Conservation (phyloP, 2,329 filamentous ascomycete species). For the Ophiostoma populinum region DNA sequence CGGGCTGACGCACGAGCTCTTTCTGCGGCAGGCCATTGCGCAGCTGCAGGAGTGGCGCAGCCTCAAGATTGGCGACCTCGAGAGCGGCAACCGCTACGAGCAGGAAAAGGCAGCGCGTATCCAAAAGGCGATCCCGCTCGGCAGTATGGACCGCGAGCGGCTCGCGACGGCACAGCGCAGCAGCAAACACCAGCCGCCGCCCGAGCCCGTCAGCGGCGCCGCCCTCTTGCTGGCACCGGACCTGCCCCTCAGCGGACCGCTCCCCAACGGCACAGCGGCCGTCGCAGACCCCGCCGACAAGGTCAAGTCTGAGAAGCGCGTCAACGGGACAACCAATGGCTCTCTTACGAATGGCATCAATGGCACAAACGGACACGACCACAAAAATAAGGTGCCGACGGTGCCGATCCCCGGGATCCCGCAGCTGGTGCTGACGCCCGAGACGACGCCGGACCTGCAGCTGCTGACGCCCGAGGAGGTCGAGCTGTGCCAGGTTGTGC, state of each 20-base stretch:
- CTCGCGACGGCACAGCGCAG: constrained; percentile 55
- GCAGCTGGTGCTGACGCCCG: constrained; percentile 51
- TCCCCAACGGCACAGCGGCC: constrained; percentile 35
- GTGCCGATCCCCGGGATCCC: constrained; percentile 43
- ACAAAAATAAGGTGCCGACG: constrained; percentile 31
- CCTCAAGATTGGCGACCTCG: constrained; percentile 67
- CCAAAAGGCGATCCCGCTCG: constrained; percentile 53
- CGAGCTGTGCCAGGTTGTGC: constrained; percentile 68
- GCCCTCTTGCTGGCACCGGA: constrained; percentile 65
- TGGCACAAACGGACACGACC: constrained; percentile 20
- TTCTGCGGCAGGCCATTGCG: constrained; percentile 71
- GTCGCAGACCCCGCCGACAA: constrained; percentile 11
- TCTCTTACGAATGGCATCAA: constrained; percentile 12
- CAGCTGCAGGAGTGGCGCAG: constrained; percentile 91
- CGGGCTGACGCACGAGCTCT: constrained; percentile 78
- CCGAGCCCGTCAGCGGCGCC: constrained; percentile 60
- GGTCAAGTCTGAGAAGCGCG: constrained; percentile 13
- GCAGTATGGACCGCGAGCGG: constrained; percentile 66
- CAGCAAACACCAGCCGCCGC: constrained; percentile 48
- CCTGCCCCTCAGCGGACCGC: constrained; percentile 21
- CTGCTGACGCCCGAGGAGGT: constrained; percentile 70
- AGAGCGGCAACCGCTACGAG: constrained; percentile 83
- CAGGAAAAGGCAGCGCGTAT: constrained; percentile 64
- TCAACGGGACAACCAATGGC: constrained; percentile 13
- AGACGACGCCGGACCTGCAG: constrained; percentile 68